Conservation (phyloP, 2,329 filamentous ascomycete genomes). For the Aureobasidium sp. region DNA sequence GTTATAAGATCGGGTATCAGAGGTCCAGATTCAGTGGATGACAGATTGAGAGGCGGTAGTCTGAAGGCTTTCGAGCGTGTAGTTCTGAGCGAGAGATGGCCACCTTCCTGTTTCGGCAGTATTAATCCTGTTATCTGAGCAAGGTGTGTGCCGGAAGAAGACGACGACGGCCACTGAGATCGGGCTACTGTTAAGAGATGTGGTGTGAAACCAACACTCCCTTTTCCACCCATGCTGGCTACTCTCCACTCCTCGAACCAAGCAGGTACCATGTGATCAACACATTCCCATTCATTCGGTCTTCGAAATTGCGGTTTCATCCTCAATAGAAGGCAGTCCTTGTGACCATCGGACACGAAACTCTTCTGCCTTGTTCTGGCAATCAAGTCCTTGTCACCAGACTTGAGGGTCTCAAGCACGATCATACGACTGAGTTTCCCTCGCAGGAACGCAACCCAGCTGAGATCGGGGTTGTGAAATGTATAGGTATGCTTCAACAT, state of each 20-base stretch:
- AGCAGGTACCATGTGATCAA: conserved; percentile 11
- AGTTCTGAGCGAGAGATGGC: background rate
- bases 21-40: background rate
- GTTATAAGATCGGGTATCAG: background rate
- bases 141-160: background rate
- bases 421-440: background rate
- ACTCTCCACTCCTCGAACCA: conserved; percentile 10
- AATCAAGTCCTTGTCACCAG: background rate
- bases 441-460: conserved; percentile 7
- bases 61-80: background rate
- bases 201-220: background rate
- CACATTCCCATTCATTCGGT: conserved; percentile 6
- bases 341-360: background rate
- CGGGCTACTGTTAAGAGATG: background rate
- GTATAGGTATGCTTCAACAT: conserved; percentile 12
- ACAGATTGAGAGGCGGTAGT: background rate
- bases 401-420: conserved; percentile 5
- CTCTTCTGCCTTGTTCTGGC: background rate
- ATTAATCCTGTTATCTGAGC: no score
- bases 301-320: background rate
- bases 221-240: background rate
- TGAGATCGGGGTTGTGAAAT: background rate
- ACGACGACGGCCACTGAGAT: background rate
- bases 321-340: background rate
- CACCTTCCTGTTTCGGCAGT: background rate